A percentile compares a stretch with the other conserved stretches of the same genome.
Evolutionary conservation across 2,329 filamentous ascomycete species (phyloP).

Genomic region (Allantophomopsis cytisporea): DNA sequence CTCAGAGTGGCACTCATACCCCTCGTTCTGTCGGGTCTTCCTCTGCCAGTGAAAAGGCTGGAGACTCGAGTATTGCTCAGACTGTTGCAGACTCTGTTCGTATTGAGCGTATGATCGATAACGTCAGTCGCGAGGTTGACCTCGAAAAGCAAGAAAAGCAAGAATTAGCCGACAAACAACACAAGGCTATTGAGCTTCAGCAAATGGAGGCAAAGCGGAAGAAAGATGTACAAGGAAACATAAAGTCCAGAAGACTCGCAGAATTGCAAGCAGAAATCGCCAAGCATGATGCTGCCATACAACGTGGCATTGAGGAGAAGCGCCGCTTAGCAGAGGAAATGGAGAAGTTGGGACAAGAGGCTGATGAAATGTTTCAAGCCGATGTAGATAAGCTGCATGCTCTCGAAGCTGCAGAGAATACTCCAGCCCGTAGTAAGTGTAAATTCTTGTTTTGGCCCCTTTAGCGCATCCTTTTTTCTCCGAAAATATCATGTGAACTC

Average conservation of each 20-base stretch:
- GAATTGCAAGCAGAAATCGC: conserved; percentile 16
- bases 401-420: no score
- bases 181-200: conserved; percentile 11
- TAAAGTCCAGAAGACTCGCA: conserved; percentile 15
- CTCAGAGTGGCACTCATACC: conserved; percentile 13
- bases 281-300: conserved; percentile 15
- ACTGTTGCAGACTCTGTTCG: conserved; percentile 13
- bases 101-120: conserved; percentile 12
- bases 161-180: conserved; percentile 12
- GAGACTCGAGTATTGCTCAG: conserved; percentile 4
- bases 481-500: no score
- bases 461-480: no score
- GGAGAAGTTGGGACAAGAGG: conserved; percentile 17
- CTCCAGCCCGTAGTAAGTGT: no score
- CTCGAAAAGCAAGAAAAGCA: conserved; percentile 7
- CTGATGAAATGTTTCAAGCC: conserved; percentile 18
- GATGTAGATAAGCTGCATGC: conserved; percentile 17
- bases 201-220: conserved; percentile 13
- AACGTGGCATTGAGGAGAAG: conserved; percentile 18
- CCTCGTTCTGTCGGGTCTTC: conserved; percentile 8
- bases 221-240: conserved; percentile 15
- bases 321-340: conserved; percentile 18
- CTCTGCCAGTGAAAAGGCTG: conserved; percentile 1
- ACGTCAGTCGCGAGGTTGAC: conserved; percentile 8
- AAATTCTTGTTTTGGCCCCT: no score